These are phyloP conservation scores for Trichoderma sp. DNA, from an alignment of 2,329 filamentous ascomycete species.

Conservation along the genomic window DNA sequence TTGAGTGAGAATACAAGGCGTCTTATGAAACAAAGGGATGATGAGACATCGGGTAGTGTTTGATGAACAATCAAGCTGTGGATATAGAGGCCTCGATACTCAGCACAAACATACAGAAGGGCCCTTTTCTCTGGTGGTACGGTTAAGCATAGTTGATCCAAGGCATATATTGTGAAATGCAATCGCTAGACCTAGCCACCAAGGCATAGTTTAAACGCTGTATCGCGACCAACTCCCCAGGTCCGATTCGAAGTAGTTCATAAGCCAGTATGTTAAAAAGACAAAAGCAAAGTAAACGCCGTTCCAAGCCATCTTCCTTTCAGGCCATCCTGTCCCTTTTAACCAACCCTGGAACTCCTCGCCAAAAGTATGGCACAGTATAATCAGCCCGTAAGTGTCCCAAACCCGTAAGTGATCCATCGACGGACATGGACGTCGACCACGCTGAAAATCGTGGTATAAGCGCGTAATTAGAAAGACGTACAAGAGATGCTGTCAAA, in stretches of 20 bases:
- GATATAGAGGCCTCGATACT: too few relatives aligned
- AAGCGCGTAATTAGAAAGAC: not conserved
- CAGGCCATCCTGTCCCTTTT: constrained; percentile 7
- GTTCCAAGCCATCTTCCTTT: not conserved
- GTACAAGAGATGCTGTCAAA: not conserved
- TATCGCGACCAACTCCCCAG: not conserved
- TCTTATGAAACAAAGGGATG: too few relatives aligned
- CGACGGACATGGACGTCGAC: not conserved
- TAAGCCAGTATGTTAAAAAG: not conserved
- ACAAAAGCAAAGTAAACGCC: not conserved
- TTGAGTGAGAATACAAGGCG: too few relatives aligned
- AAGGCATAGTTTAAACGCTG: not conserved
- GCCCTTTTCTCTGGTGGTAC: too few relatives aligned
- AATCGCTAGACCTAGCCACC: not conserved
- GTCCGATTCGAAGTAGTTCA: not conserved
- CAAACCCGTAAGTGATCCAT: not conserved
- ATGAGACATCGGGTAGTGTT: too few relatives aligned
- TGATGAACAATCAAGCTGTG: too few relatives aligned
- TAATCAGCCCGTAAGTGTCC: not conserved
- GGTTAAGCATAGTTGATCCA: too few relatives aligned
- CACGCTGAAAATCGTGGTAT: not conserved
- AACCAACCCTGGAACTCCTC: constrained; percentile 18
- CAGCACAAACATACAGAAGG: too few relatives aligned
- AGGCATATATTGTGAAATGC: too few relatives aligned
- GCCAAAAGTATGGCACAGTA: not conserved